Conservation (phyloP, 495 filamentous ascomycete species). For the Penicillium goetzii region DNA sequence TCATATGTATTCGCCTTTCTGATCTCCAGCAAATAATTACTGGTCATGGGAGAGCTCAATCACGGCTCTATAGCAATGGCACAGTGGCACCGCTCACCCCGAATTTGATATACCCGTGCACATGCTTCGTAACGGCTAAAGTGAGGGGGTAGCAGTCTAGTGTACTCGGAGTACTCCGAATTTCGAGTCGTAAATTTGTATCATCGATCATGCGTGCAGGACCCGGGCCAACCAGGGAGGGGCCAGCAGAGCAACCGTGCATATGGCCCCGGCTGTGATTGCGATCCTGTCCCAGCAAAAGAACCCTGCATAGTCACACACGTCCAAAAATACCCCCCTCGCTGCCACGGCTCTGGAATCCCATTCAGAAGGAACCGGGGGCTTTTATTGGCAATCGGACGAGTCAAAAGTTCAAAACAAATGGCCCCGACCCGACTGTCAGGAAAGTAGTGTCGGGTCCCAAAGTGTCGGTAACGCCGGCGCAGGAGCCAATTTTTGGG, state of each 20-base stretch:
- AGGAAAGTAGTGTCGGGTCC: constrained; percentile 32
- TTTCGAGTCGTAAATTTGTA: neutral
- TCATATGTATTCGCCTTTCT: too few relatives aligned
- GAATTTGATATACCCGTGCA: neutral
- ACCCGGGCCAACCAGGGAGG: neutral
- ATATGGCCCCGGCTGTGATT: neutral
- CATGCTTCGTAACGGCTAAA: neutral
- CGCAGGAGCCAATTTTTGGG: constrained; percentile 22
- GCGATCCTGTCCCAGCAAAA: constrained; percentile 9
- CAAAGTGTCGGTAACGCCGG: constrained; percentile 33
- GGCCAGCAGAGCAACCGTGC: constrained; percentile 14
- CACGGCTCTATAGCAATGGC: neutral
- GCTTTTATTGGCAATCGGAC: constrained; percentile 23
- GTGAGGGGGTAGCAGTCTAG: neutral
- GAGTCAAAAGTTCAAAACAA: constrained; percentile 30
- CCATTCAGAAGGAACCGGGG: constrained; percentile 23
- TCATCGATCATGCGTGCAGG: neutral
- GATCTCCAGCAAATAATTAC: neutral
- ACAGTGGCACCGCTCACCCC: neutral
- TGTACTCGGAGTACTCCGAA: constrained; percentile 25
- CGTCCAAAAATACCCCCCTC: constrained; percentile 14
- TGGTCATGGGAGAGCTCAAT: neutral
- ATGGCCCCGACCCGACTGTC: constrained; percentile 29
- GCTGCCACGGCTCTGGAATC: constrained; percentile 28
- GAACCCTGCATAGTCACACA: constrained; percentile 23